Percentiles rank a stretch among this genome's conserved stretches.
phyloP scores from a whole-genome alignment of 257 asterid genomes.

The Asclepias syriaca region DNA sequence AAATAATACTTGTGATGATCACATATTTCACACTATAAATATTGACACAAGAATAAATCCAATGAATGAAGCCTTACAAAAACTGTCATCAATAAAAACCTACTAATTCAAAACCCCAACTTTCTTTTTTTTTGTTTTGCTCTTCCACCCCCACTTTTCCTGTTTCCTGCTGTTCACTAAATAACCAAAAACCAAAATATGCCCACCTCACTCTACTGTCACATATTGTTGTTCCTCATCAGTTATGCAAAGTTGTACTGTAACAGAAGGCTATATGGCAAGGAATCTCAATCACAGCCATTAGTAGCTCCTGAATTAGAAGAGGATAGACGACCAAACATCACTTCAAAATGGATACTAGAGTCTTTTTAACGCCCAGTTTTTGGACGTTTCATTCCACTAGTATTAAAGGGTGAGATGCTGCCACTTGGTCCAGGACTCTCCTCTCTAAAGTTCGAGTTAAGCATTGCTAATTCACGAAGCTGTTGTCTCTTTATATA shows the following conservation, averaged over 20 bases:
- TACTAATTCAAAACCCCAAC: conserved; percentile 21
- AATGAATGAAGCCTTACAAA: conserved; percentile 38
- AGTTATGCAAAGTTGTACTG: not conserved
- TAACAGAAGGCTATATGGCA: conserved; percentile 3
- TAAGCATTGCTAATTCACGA: conserved; percentile 91
- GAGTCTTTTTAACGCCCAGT: conserved; percentile 53
- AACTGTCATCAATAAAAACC: conserved; percentile 29
- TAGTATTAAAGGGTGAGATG: conserved; percentile 81
- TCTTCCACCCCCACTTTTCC: not conserved
- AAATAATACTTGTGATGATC: conserved; percentile 18
- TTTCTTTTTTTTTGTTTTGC: not conserved
- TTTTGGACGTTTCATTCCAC: conserved; percentile 96
- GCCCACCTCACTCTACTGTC: conserved; percentile 20
- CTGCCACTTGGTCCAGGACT: conserved; percentile 99
- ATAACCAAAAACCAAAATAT: conserved; percentile 19
- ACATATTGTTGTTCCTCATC: conserved; percentile 11
- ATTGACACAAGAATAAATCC: conserved; percentile 70
- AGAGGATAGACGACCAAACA: conserved; percentile 14
- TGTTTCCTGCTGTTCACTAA: conserved; percentile 25
- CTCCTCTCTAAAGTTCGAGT: conserved; percentile 90
- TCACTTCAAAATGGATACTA: conserved; percentile 5
- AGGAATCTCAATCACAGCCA: conserved; percentile 6
- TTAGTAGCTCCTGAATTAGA: conserved; percentile 13
- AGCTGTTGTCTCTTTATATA: conserved; percentile 88
- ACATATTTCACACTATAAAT: conserved; percentile 42